A percentile compares a stretch with the other conserved stretches of the same genome.
Conservation (phyloP, 2,329 filamentous ascomycete species). For the Tothia fuscella region DNA sequence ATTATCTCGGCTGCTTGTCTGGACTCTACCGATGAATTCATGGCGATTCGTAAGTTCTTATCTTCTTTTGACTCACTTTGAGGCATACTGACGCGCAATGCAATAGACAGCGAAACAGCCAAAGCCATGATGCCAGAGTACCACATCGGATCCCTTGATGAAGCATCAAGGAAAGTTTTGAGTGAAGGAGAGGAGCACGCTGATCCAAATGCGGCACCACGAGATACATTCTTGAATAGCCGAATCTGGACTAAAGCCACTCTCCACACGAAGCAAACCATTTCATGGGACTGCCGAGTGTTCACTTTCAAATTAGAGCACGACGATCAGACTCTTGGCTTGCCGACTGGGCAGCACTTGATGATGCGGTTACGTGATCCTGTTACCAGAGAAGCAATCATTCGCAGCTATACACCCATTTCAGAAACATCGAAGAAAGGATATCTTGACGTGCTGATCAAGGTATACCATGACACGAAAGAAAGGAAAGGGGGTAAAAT, state of each 20-base stretch:
- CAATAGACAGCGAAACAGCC: slow-evolving; percentile 73
- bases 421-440: slow-evolving; percentile 52
- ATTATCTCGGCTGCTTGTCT: slow-evolving; percentile 73
- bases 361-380: slow-evolving; percentile 72
- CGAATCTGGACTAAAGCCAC: slow-evolving; percentile 62
- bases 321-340: slow-evolving; percentile 54
- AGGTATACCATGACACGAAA: slow-evolving; percentile 59
- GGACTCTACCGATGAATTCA: slow-evolving; percentile 78
- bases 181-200: slow-evolving; percentile 32
- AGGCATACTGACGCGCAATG: slow-evolving; percentile 16
- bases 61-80: neutral
- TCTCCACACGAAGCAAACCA: slow-evolving; percentile 52
- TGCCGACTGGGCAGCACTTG: slow-evolving; percentile 77
- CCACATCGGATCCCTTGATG: slow-evolving; percentile 68
- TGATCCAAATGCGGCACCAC: slow-evolving; percentile 31
- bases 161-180: slow-evolving; percentile 44
- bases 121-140: slow-evolving; percentile 81
- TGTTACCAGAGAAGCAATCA: slow-evolving; percentile 57
- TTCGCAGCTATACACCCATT: slow-evolving; percentile 78
- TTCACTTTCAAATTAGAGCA: slow-evolving; percentile 74
- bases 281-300: slow-evolving; percentile 69
- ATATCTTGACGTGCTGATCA: slow-evolving; percentile 63
- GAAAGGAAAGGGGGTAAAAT: slow-evolving; percentile 59
- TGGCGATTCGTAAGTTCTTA: slow-evolving; percentile 66
- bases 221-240: slow-evolving; percentile 56